These are phyloP conservation scores for Colletotrichum liriopes DNA, from an alignment of 2,329 filamentous ascomycete genomes.

Conservation along the genomic window DNA sequence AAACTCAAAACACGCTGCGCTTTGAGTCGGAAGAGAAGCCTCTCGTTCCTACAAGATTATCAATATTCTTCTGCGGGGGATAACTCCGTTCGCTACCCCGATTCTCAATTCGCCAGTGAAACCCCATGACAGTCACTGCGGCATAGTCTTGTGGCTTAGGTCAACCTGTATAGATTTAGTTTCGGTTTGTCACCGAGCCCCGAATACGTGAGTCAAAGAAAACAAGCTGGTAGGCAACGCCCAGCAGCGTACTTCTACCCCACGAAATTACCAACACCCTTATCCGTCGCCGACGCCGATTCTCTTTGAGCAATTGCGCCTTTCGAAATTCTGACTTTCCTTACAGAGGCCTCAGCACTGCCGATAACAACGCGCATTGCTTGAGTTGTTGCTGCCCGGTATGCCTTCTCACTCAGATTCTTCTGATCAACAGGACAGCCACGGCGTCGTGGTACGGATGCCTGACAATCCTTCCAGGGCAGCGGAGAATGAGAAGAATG, in stretches of 20 bases:
- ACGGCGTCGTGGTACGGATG: constrained; percentile 33
- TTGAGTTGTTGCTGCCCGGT: constrained; percentile 25
- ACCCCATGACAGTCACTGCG: constrained; percentile 5
- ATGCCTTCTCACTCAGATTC: constrained; percentile 32
- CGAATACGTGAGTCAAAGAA: constrained; percentile 2
- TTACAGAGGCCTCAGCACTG: neutral
- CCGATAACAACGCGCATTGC: neutral
- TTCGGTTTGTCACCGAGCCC: constrained; percentile 2
- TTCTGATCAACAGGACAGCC: constrained; percentile 23
- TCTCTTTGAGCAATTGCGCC: neutral
- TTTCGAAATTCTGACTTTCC: neutral
- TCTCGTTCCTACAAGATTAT: neutral
- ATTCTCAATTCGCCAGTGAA: neutral
- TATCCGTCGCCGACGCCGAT: neutral
- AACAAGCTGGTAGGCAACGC: neutral
- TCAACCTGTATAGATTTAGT: neutral
- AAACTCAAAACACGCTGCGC: neutral
- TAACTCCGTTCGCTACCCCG: neutral
- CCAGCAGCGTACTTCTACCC: neutral
- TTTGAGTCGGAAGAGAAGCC: neutral
- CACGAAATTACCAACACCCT: constrained; percentile 1
- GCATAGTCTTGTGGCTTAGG: neutral
- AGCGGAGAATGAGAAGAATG: constrained; percentile 32
- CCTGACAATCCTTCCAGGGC: constrained; percentile 38
- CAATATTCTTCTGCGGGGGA: neutral